Evolutionary conservation across 1,284 basidiomycete genomes (phyloP).

Genomic region (Ceratobasidium sp.): DNA sequence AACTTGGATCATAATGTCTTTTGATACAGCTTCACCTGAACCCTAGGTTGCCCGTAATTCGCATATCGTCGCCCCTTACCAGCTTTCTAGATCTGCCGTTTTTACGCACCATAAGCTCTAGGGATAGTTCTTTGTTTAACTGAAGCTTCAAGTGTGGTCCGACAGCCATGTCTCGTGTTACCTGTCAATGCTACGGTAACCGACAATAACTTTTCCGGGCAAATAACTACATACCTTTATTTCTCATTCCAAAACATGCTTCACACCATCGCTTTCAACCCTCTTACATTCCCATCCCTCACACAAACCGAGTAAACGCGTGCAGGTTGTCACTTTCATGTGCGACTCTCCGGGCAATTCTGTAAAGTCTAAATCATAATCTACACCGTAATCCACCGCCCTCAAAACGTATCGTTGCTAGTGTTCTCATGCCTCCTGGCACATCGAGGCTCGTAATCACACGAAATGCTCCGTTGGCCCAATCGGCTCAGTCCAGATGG

Average conservation of each 20-base stretch:
- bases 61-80: not conserved
- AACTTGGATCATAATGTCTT: too few relatives aligned
- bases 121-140: not conserved
- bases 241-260: not conserved
- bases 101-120: not conserved
- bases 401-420: not conserved
- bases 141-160: too few relatives aligned
- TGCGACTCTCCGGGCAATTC: conserved; percentile 6
- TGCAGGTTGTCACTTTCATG: not conserved
- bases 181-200: not conserved
- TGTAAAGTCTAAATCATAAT: conserved; percentile 3
- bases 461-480: conserved; percentile 20
- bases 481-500: conserved; percentile 13
- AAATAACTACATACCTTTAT: not conserved
- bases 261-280: not conserved
- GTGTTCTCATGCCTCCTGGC: not conserved
- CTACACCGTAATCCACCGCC: not conserved
- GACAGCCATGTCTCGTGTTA: not conserved
- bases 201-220: not conserved
- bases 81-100: not conserved
- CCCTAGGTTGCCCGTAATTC: not conserved
- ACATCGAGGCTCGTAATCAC: conserved; percentile 21
- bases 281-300: not conserved
- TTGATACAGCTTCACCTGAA: too few relatives aligned
- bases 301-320: conserved; percentile 6